Percentiles rank a stretch among this genome's conserved stretches.
phyloP scores from a whole-genome alignment of 1,284 basidiomycete genomes.

The Pseudozyma sp. region DNA sequence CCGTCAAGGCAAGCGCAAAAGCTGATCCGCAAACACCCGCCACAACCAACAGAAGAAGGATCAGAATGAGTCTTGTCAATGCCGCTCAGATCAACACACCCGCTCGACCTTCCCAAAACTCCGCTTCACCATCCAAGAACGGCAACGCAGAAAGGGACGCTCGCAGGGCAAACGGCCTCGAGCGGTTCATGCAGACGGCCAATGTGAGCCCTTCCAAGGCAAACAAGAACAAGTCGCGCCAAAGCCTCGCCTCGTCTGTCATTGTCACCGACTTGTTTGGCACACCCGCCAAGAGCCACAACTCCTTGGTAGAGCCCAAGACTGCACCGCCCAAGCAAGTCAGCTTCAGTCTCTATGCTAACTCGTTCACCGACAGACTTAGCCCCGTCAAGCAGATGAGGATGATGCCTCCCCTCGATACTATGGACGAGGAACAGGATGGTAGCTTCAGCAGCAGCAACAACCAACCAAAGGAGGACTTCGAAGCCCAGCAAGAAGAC shows the following conservation, averaged over 20 bases:
- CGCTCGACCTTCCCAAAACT: constrained; percentile 16
- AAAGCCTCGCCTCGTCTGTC: constrained; percentile 35
- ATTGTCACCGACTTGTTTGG: constrained; percentile 22
- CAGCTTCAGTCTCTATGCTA: constrained; percentile 40
- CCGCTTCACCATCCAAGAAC: constrained; percentile 13
- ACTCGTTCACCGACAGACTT: constrained; percentile 23
- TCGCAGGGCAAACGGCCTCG: constrained; percentile 32
- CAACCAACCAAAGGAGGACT: constrained; percentile 9
- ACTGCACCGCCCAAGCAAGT: constrained; percentile 51
- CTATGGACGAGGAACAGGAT: constrained; percentile 48
- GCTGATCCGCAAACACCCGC: constrained; percentile 21
- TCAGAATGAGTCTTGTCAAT: constrained; percentile 53
- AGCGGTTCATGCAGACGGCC: constrained; percentile 43
- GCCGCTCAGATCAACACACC: constrained; percentile 48
- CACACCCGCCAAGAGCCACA: constrained; percentile 35
- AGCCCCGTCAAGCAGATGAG: constrained; percentile 53
- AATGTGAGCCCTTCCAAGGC: constrained; percentile 31
- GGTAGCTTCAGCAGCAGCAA: constrained; percentile 30
- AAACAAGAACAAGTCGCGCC: constrained; percentile 17
- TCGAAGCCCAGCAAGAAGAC: constrained; percentile 1
- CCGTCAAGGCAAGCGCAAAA: constrained; percentile 13
- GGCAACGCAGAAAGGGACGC: constrained; percentile 21
- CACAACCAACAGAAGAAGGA: constrained; percentile 10
- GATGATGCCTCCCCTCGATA: constrained; percentile 44
- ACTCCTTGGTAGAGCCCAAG: constrained; percentile 16